A percentile compares a stretch with the other conserved stretches of the same genome.
Evolutionary conservation across 768 basidiomycete genomes (phyloP).

Genomic region (Boletellus ananiceps): DNA sequence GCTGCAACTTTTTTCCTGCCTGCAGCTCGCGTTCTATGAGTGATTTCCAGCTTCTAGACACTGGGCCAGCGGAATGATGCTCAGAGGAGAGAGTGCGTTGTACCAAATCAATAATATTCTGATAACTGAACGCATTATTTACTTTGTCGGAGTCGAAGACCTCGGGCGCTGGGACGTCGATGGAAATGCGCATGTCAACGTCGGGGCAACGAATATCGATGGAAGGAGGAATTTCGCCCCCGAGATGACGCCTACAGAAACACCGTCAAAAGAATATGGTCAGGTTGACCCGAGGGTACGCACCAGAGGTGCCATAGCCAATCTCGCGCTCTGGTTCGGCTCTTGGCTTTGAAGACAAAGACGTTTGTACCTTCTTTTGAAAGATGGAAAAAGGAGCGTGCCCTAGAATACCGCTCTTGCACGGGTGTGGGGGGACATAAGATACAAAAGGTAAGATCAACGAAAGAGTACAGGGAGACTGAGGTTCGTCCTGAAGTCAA

Average conservation of each 20-base stretch:
- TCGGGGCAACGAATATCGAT: slow-evolving; percentile 71
- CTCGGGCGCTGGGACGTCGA: slow-evolving; percentile 59
- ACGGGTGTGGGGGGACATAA: slow-evolving; percentile 56
- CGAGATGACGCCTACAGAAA: slow-evolving; percentile 58
- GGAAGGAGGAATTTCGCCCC: slow-evolving; percentile 61
- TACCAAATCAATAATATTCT: slow-evolving; percentile 62
- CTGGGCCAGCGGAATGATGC: slow-evolving; percentile 5
- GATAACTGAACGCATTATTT: slow-evolving; percentile 50
- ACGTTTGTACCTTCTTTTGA: slow-evolving; percentile 70
- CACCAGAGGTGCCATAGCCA: slow-evolving; percentile 91
- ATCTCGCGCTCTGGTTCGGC: slow-evolving; percentile 72
- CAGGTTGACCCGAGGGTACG: slow-evolving; percentile 4
- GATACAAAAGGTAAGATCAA: slow-evolving; percentile 80
- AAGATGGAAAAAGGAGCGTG: slow-evolving; percentile 46
- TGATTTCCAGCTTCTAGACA: slow-evolving; percentile 51
- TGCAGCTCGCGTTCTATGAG: slow-evolving; percentile 51
- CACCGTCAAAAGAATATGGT: background rate
- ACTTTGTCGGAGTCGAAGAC: slow-evolving; percentile 35
- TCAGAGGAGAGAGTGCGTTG: slow-evolving; percentile 49
- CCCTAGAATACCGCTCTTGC: slow-evolving; percentile 34
- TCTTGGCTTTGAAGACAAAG: slow-evolving; percentile 81
- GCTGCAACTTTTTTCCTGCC: slow-evolving; percentile 56
- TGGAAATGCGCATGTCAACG: slow-evolving; percentile 59
- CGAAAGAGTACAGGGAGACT: slow-evolving; percentile 83
- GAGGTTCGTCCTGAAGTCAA: slow-evolving; percentile 56